Evolutionary conservation across 768 basidiomycete genomes (phyloP).

Genomic region (Lanmaoa pseudosensibilis): DNA sequence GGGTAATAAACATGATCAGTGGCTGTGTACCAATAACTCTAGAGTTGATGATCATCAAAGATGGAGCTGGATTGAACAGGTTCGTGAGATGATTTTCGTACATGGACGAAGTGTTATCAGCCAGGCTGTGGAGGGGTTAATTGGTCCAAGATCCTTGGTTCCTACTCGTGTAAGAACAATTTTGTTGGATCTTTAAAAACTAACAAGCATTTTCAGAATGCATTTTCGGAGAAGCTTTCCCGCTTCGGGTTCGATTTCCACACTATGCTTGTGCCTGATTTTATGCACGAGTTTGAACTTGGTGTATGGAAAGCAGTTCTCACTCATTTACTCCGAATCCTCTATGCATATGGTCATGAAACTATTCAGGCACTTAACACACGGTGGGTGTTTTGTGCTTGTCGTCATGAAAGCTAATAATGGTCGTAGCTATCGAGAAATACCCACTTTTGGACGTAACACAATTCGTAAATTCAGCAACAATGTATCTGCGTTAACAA

Average conservation of each 20-base stretch:
- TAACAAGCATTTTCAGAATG: conserved; percentile 23
- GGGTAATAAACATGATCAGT: neutral
- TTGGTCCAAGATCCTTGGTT: no score
- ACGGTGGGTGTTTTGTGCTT: no score
- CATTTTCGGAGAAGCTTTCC: conserved; percentile 28
- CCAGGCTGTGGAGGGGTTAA: neutral
- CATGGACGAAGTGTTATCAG: neutral
- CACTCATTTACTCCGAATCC: conserved; percentile 5
- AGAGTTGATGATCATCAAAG: neutral
- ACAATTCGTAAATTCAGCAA: conserved; percentile 32
- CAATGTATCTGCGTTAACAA: conserved; percentile 36
- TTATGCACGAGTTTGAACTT: conserved; percentile 38
- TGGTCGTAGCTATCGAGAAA: neutral
- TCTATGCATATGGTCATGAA: neutral
- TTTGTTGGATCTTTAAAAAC: no score
- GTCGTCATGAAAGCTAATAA: no score
- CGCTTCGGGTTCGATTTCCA: conserved; percentile 27
- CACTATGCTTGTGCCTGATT: conserved; percentile 28
- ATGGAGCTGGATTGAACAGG: neutral
- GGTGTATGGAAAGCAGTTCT: conserved; percentile 32
- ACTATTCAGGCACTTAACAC: neutral
- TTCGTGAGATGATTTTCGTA: neutral
- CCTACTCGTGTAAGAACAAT: no score
- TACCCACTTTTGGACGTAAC: conserved; percentile 34
- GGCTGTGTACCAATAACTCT: neutral